Conservation (phyloP, 2,329 filamentous ascomycete genomes). For the Eutypa lata region DNA sequence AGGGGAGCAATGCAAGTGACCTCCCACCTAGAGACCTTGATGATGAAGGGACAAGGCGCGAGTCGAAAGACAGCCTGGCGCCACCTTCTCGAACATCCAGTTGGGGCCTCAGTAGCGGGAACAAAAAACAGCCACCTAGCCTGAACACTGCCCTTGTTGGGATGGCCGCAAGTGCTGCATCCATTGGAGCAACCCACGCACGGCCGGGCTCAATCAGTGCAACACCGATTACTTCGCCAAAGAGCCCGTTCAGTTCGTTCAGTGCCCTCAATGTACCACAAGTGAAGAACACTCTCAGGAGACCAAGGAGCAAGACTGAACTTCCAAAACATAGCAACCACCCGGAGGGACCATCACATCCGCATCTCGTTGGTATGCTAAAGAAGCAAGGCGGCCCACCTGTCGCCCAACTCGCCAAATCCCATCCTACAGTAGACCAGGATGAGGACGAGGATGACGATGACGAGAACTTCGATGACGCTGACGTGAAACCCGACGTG, state of each 20-base stretch:
- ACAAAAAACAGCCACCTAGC: slow-evolving; percentile 50
- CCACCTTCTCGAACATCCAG: slow-evolving; percentile 50
- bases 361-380: slow-evolving; percentile 48
- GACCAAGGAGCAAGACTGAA: slow-evolving; percentile 55
- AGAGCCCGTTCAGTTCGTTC: slow-evolving; percentile 39
- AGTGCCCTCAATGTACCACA: slow-evolving; percentile 32
- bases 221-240: slow-evolving; percentile 51
- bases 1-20: slow-evolving; percentile 39
- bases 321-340: slow-evolving; percentile 37
- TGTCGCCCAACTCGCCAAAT: slow-evolving; percentile 44
- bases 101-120: slow-evolving; percentile 40
- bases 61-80: slow-evolving; percentile 47
- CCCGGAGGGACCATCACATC: slow-evolving; percentile 34
- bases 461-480: slow-evolving; percentile 52
- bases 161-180: slow-evolving; percentile 52
- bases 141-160: slow-evolving; percentile 57
- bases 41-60: slow-evolving; percentile 28
- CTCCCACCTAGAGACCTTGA: slow-evolving; percentile 20
- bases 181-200: slow-evolving; percentile 54
- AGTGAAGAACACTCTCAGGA: slow-evolving; percentile 47
- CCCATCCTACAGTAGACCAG: slow-evolving; percentile 40
- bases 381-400: slow-evolving; percentile 53
- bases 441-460: slow-evolving; percentile 62
- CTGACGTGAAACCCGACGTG: slow-evolving; percentile 59
- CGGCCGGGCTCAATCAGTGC: slow-evolving; percentile 60